Conservation (phyloP, 805 yeast genomes). For the Zygosaccharomyces kombuchaensis region DNA sequence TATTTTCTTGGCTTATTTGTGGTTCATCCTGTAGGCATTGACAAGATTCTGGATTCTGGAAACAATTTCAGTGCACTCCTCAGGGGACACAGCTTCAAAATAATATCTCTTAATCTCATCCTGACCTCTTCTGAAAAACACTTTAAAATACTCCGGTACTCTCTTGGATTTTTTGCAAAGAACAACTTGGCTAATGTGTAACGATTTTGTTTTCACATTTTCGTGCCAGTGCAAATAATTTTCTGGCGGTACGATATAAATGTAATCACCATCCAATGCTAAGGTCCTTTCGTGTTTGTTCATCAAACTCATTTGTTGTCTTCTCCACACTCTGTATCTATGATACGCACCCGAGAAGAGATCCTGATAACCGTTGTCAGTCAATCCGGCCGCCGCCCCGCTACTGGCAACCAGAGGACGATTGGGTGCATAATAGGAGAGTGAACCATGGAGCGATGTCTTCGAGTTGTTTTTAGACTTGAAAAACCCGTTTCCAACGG, state of each 20-base stretch:
- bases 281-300: conserved; percentile 71
- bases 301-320: conserved; percentile 80
- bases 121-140: conserved; percentile 60
- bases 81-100: conserved; percentile 63
- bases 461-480: conserved; percentile 36
- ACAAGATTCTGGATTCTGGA: conserved; percentile 58
- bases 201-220: conserved; percentile 74
- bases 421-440: conserved; percentile 17
- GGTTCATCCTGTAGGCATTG: conserved; percentile 41
- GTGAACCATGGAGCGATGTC: conserved; percentile 28
- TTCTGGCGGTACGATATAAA: conserved; percentile 76
- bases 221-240: conserved; percentile 74
- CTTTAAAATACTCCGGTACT: conserved; percentile 74
- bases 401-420: conserved; percentile 18
- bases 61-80: conserved; percentile 70
- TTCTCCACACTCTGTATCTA: conserved; percentile 83
- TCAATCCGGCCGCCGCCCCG: conserved; percentile 10
- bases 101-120: conserved; percentile 78
- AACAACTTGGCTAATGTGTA: conserved; percentile 74
- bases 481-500: conserved; percentile 27
- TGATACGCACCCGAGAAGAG: conserved; percentile 56
- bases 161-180: conserved; percentile 73
- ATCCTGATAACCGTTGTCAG: conserved; percentile 27
- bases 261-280: conserved; percentile 91
- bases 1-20: conserved; percentile 7